Conservation (phyloP, 176 grass and related monocot genomes). For the Coix lacrymajobi region DNA sequence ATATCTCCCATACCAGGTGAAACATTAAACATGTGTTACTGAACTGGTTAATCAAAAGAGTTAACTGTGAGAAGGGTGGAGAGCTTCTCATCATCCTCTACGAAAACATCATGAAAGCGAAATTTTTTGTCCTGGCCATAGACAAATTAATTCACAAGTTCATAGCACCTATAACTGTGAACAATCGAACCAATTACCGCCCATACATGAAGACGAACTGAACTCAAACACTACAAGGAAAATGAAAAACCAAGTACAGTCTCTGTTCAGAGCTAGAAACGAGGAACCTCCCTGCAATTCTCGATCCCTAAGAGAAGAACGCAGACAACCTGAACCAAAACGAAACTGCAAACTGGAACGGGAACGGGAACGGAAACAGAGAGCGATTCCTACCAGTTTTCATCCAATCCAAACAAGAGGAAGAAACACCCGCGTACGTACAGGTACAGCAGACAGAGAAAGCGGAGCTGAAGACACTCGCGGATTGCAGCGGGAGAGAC, state of each 20-base stretch:
- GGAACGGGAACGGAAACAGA: not conserved
- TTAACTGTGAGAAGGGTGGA: not conserved
- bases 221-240: not conserved
- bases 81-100: not conserved
- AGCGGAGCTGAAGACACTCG: not conserved
- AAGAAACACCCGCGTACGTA: not conserved
- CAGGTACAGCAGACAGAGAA: not conserved
- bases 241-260: not conserved
- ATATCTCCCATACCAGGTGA: not conserved
- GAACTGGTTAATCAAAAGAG: not conserved
- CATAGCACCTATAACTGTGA: not conserved
- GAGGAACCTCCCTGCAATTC: not conserved
- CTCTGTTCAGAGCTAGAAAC: not conserved
- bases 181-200: not conserved
- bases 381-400: not conserved
- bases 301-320: not conserved
- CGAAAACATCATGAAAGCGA: not conserved
- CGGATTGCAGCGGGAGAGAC: constrained; percentile 7
- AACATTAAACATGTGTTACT: not conserved
- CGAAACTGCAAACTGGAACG: not conserved
- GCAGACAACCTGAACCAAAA: not conserved
- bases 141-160: not conserved
- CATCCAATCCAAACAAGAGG: not conserved
- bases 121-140: not conserved
- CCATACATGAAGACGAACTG: not conserved